Evolutionary conservation across 1,139 yeast species (phyloP).

Genomic region (Candida albicans): DNA sequence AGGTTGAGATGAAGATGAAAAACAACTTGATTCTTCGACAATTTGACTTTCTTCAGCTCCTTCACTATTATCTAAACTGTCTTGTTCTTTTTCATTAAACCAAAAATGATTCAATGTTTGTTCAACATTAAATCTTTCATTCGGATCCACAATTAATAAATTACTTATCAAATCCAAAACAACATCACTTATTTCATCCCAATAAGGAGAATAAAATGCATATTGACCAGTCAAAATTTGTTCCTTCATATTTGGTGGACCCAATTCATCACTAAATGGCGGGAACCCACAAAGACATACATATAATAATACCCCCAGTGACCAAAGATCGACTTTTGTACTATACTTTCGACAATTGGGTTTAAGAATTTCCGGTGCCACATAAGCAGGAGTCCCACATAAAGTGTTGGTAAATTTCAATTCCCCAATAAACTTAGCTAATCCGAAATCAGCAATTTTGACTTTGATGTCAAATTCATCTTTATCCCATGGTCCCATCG

Average conservation of each 20-base stretch:
- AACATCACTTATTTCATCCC: conserved; percentile 68
- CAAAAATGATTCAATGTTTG: conserved; percentile 59
- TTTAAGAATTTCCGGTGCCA: conserved; percentile 71
- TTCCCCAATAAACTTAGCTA: conserved; percentile 80
- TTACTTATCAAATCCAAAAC: conserved; percentile 66
- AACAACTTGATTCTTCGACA: conserved; percentile 3
- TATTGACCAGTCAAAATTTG: conserved; percentile 66
- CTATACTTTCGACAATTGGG: conserved; percentile 55
- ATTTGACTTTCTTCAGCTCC: conserved; percentile 9
- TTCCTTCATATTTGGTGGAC: conserved; percentile 76
- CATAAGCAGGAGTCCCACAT: conserved; percentile 85
- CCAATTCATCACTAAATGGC: conserved; percentile 79
- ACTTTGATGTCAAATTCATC: conserved; percentile 63
- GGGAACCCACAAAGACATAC: conserved; percentile 84
- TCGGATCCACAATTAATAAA: conserved; percentile 59
- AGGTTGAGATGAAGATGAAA: conserved; percentile 1
- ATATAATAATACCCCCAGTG: conserved; percentile 72
- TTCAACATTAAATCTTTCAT: conserved; percentile 49
- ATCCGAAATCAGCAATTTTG: conserved; percentile 79
- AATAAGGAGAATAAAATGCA: conserved; percentile 78
- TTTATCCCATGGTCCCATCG: conserved; percentile 71
- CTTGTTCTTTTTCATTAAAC: conserved; percentile 31
- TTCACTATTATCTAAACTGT: not conserved
- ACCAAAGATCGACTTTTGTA: conserved; percentile 78
- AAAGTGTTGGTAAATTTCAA: conserved; percentile 71